These are phyloP conservation scores for Vanderwaltozyma tropicalis DNA, from an alignment of 805 yeast genomes.

Conservation along the genomic window DNA sequence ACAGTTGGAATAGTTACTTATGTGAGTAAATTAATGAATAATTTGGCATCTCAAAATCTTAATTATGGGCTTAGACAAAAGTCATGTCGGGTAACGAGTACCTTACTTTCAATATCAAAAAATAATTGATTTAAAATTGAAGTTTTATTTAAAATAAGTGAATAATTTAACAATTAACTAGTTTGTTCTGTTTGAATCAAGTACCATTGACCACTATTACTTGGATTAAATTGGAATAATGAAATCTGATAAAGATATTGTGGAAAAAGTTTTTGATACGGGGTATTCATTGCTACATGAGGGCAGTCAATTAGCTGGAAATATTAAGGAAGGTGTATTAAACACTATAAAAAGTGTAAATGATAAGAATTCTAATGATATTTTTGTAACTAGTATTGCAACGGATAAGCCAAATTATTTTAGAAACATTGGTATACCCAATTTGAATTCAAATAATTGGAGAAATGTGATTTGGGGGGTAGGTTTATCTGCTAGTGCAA, in stretches of 20 bases:
- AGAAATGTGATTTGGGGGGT: not conserved
- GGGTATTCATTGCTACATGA: slow-evolving; percentile 9
- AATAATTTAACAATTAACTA: no score
- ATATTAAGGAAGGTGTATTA: slow-evolving; percentile 6
- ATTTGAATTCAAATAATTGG: no score
- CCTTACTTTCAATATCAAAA: no score
- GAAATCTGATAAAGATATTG: slow-evolving; percentile 11
- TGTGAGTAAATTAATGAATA: no score
- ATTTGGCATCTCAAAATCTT: no score
- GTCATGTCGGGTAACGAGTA: no score
- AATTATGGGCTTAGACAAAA: no score
- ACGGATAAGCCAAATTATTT: not conserved
- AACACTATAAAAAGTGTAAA: slow-evolving; percentile 3
- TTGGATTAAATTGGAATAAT: not conserved
- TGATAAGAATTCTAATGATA: not conserved
- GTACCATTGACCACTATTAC: no score
- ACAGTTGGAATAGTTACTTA: no score
- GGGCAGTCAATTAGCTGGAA: slow-evolving; percentile 7
- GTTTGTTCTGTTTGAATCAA: no score
- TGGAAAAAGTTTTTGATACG: slow-evolving; percentile 18
- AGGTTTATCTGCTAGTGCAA: slow-evolving; percentile 1
- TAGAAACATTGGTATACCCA: not conserved
- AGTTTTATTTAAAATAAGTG: no score
- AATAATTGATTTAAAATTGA: no score
- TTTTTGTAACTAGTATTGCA: not conserved